Evolutionary conservation across 1,284 basidiomycete species (phyloP), one percentile per base, ranked within the genome.

Genomic region (Melampsora americana): DNA sequence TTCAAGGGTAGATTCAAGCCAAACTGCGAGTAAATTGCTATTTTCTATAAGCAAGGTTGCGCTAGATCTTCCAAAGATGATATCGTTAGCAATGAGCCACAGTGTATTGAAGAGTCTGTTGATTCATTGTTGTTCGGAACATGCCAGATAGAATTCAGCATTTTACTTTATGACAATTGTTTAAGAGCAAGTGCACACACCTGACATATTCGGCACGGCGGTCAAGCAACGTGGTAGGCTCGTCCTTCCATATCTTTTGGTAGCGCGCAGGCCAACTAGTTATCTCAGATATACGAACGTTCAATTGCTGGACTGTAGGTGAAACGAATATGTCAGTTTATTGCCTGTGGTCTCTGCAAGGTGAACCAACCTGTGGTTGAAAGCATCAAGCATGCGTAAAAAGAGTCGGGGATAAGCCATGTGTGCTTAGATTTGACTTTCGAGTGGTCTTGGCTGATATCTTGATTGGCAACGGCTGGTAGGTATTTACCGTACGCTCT

Each of bases 41-140:
- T 92, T 90, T 64, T 91, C 89, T 74, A 85, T 86, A 3, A 92
- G 81, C 79, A 92, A 89, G 0, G 87, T 83, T 0, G 90, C 89
- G 60, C 90, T 84, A 0, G 90, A 89, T 62, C 87, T 82, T 0
- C 93, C 93, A 39, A 95, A 86, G 42, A 92, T 92, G 42, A 93
- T 82, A 83, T 98, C 95, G 83, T 97, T 97, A 77, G 93, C 83
- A 23, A 95, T 87, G 0, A 96, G 85, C 95, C 95, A 98, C 1
- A 95, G 85, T 32, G 88, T 89, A 80, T 95, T 96, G 85, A 92
- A 95, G 80, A 95, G 92, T 68, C 92, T 95, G 79, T 77, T 69
- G 26, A 73, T 69, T 12, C 39, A 42, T 42, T 42, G 39, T 42
- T 42, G 39, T 42, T 12, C 79, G 20, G 16, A 67, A 18, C 71